Conservation (phyloP, 768 basidiomycete genomes). For the Phaffia australis region DNA sequence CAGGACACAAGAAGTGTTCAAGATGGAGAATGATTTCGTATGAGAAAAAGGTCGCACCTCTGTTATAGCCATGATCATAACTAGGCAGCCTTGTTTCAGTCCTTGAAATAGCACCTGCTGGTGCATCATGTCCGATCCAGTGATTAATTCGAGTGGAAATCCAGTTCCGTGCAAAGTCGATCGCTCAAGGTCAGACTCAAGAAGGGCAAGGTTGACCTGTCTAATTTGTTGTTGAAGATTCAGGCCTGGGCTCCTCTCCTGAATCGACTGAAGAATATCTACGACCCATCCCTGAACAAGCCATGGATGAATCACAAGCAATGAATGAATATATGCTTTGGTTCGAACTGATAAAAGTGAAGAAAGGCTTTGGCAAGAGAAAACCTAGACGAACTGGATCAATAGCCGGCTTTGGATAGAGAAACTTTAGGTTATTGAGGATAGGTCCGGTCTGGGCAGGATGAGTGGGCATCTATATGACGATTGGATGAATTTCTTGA, state of each 20-base stretch:
- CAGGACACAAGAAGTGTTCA: background rate
- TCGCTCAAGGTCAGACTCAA: slow-evolving; percentile 6
- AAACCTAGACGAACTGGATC: background rate
- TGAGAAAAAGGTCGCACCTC: slow-evolving; percentile 9
- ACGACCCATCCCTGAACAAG: slow-evolving; percentile 1
- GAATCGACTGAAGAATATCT: background rate
- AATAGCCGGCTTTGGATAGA: slow-evolving; percentile 11
- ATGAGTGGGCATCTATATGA: too few species aligned
- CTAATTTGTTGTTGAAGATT: slow-evolving; percentile 16
- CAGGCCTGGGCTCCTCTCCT: background rate
- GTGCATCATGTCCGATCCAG: slow-evolving; percentile 7
- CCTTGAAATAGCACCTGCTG: slow-evolving; percentile 6
- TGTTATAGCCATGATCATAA: slow-evolving; percentile 21
- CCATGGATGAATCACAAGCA: background rate
- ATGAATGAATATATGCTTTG: background rate
- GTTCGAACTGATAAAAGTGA: background rate
- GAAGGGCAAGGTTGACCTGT: background rate
- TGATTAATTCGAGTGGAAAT: background rate
- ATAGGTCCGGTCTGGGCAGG: background rate
- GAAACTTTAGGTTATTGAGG: slow-evolving; percentile 8
- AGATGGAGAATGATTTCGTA: background rate
- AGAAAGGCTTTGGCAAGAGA: background rate
- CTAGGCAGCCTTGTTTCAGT: slow-evolving; percentile 9
- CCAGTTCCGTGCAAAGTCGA: slow-evolving; percentile 18
- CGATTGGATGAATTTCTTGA: too few species aligned